Evolutionary conservation across 2,329 filamentous ascomycete genomes (phyloP), one percentile per base, ranked within the genome.

Genomic region (Penicillium sp.): DNA sequence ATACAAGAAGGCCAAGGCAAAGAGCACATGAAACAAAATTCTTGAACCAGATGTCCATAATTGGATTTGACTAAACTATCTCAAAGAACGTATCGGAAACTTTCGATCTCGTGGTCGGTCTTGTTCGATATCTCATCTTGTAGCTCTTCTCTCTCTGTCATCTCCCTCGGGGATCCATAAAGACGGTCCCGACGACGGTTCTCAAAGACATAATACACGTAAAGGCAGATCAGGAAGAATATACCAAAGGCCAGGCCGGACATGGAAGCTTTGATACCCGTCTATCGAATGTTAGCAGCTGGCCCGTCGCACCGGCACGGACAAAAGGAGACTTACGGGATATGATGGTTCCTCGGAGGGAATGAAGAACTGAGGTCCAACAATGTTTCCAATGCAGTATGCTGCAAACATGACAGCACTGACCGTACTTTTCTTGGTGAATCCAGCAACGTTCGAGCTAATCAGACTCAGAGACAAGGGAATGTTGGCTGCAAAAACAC

Each of bases 321-420:
- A 18, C 38, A 7, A 2, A n/a, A 18, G 8, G 39, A 5, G 27
- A 66, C 66, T 54, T 34, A 70, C 69, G 6, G 61, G 55, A 46
- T 72, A 72, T 10, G 29, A 39, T 11, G 70, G 72, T 24, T 73
- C 69, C 54, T 74, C 68, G 1, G 61, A 52, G 0, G 60, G 54
- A 11, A 69, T 43, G 46, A 71, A 72, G 40, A 72, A 67, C 38
- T 72, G 68, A 10, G 71, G 69, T 0, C 68, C 69, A 4, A 70
- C 60, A 31, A 73, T 72, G 38, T 72, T 72, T 4, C 68, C 68
- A 40, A 71, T 50, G 36, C 70, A 70, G 49, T 71, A 71, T 4
- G 67, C 81, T 0, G 77, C 76, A 51, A 83, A 83, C 16, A 83
- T 59, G 22, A 80, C 67, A 0, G 80, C 80, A 2, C 72, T 69